A percentile compares a stretch with the other conserved stretches of the same genome.
These are phyloP conservation scores for Skeletonema marinoi DNA, from an alignment of 108 stramenopile genomes.

Conservation along the genomic window DNA sequence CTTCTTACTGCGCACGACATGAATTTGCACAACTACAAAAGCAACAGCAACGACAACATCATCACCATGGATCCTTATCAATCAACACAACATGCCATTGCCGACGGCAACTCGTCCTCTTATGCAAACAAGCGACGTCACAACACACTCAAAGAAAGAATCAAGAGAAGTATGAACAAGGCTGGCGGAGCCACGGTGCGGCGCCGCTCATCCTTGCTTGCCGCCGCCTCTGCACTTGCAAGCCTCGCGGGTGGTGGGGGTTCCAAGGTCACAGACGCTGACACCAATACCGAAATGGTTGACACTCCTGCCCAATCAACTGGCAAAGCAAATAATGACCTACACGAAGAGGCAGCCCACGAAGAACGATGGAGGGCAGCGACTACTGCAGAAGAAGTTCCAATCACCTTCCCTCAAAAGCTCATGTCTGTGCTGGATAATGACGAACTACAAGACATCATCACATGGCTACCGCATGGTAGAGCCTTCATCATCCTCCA, in stretches of 20 bases:
- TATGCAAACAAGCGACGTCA: not conserved
- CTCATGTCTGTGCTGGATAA: constrained; percentile 63
- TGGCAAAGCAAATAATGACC: not conserved
- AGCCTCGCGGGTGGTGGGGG: constrained; percentile 9
- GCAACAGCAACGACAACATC: not conserved
- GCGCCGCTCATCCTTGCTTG: constrained; percentile 21
- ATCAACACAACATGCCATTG: not conserved
- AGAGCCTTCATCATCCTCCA: constrained; percentile 63
- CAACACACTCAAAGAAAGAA: constrained; percentile 11
- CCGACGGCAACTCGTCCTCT: not conserved
- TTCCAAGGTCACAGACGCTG: not conserved
- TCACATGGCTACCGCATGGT: constrained; percentile 71
- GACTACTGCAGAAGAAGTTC: not conserved
- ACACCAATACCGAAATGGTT: not conserved
- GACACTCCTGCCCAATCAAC: not conserved
- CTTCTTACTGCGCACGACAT: no score
- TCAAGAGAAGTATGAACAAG: constrained; percentile 9
- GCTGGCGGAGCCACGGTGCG: not conserved
- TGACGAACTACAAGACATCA: constrained; percentile 49
- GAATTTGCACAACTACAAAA: no score
- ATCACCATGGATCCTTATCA: not conserved
- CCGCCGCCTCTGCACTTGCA: constrained; percentile 40
- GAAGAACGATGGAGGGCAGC: not conserved
- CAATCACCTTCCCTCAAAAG: constrained; percentile 33
- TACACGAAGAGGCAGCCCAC: not conserved